phyloP scores from a whole-genome alignment of 176 grass and related monocot genomes.

The Eragrostis curvula region DNA sequence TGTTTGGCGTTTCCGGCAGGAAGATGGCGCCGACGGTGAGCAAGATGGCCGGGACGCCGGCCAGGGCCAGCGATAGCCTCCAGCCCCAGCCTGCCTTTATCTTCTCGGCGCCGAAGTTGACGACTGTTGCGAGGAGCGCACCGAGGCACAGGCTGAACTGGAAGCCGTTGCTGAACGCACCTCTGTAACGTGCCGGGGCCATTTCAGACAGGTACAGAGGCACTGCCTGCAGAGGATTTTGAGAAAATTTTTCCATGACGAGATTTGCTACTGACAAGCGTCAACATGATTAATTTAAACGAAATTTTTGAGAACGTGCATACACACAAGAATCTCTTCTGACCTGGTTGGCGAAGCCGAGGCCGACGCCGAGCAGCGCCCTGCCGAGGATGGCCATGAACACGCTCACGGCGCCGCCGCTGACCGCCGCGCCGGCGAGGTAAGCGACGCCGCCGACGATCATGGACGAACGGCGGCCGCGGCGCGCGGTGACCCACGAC shows the following conservation, averaged over 20 bases:
- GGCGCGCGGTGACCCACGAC: conserved; percentile 47
- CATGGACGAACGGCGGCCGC: conserved; percentile 61
- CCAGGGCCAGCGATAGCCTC: conserved; percentile 54
- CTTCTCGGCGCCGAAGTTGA: conserved; percentile 61
- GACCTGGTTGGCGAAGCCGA: conserved; percentile 64
- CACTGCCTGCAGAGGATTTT: conserved; percentile 31
- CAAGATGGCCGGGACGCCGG: conserved; percentile 46
- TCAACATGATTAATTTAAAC: too few relatives aligned
- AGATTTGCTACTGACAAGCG: neutral
- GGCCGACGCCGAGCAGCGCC: conserved; percentile 62
- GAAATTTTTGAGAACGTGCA: too few relatives aligned
- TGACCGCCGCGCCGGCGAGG: conserved; percentile 48
- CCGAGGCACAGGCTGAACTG: conserved; percentile 48
- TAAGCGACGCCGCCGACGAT: conserved; percentile 55
- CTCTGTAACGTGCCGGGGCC: conserved; percentile 42
- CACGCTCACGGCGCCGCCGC: conserved; percentile 51
- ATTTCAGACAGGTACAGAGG: conserved; percentile 65
- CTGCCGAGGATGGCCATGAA: conserved; percentile 67
- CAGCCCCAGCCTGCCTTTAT: conserved; percentile 57
- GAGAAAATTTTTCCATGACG: neutral
- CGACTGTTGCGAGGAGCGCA: conserved; percentile 33
- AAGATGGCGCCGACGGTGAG: conserved; percentile 53
- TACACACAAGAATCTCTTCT: too few relatives aligned
- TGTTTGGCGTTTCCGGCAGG: conserved; percentile 62
- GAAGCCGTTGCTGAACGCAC: conserved; percentile 67